Evolutionary conservation across 352 stramenopile species (phyloP), one percentile per base, ranked within the genome.

Genomic region (Phytopythium delawarense): DNA sequence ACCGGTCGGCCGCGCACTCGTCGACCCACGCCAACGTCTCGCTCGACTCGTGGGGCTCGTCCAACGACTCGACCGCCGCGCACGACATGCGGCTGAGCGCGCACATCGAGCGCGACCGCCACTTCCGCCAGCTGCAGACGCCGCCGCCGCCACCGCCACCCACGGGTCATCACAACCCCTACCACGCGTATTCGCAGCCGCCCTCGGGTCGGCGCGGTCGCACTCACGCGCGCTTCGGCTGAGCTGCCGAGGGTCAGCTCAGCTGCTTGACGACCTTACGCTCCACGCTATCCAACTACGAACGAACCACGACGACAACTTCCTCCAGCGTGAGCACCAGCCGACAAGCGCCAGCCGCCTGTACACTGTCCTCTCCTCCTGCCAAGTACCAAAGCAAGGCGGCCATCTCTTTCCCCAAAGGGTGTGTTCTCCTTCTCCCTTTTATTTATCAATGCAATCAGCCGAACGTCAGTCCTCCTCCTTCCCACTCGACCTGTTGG

Each of bases 1-100:
- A 75, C 59, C 67, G 63, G 2, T 71, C 59, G 11, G 53, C 37
- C n/a, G 65, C 57, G 50, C 76, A 82, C 32, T 83, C 74, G 45
- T 82, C 76, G 8, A 78, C 63, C 12, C 70, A 76, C 28, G 72
- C 70, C 2, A 75, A 80, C 48, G 50, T 75, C 16, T 80, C 72
- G 21, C 69, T 74, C 32, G 64, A 64, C 13, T 80, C 72, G 25
- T 80, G 72, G 72, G 71, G 69, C 9, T 78, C 72, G 44, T 61
- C 51, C 1, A 75, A 60, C 35, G 74, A 65, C n/a, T 66, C 63
- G 1, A 63, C 25, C 61, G 28, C 35, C 30, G 61, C 21, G 59
- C 59, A 62, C 51, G 28, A 56, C 39, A 52, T 52, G 45, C 45
- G 45, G 0, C 45, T 52, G 2, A 62, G 56, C 35, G 62, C 59